Conservation (phyloP, 805 yeast species). For the Maudiozyma saulgeensis region DNA sequence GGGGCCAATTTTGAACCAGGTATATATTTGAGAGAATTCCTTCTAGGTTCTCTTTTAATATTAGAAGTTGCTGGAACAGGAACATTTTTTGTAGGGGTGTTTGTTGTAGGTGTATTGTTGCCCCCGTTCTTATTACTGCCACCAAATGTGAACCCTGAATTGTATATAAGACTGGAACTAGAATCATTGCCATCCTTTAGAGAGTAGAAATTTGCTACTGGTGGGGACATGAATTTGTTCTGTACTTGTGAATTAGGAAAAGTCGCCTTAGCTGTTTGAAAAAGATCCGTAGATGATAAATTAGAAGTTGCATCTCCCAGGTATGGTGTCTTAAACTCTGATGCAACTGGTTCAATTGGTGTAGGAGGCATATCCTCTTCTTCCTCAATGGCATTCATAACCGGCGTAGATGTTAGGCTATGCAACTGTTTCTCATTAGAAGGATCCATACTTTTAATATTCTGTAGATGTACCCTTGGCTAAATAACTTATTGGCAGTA, state of each 20-base stretch:
- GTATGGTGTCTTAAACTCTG: constrained; percentile 10
- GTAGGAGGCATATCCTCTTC: constrained; percentile 17
- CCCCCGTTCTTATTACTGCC: constrained; percentile 6
- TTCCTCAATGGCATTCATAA: constrained; percentile 23
- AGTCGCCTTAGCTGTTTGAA: not conserved
- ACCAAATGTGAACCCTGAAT: constrained; percentile 27
- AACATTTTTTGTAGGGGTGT: not conserved
- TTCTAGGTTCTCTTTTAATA: constrained; percentile 11
- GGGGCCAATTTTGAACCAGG: constrained; percentile 28
- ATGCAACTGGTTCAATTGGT: constrained; percentile 1
- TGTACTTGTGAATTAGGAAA: not conserved
- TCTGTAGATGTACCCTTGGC: too few relatives aligned
- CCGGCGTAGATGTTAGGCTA: constrained; percentile 11
- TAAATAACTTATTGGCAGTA: too few relatives aligned
- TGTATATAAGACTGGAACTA: constrained; percentile 27
- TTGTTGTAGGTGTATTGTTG: not conserved
- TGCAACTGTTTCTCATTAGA: not conserved
- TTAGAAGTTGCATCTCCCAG: not conserved
- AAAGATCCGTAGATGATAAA: constrained; percentile 1
- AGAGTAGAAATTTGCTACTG: constrained; percentile 17
- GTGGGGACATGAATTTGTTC: constrained; percentile 16
- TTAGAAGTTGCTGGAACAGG: not conserved
- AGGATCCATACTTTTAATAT: not conserved
- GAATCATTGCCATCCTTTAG: constrained; percentile 25
- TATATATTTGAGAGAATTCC: constrained; percentile 23